Conservation (phyloP, 2,329 filamentous ascomycete genomes). For the Volutella citrinella region DNA sequence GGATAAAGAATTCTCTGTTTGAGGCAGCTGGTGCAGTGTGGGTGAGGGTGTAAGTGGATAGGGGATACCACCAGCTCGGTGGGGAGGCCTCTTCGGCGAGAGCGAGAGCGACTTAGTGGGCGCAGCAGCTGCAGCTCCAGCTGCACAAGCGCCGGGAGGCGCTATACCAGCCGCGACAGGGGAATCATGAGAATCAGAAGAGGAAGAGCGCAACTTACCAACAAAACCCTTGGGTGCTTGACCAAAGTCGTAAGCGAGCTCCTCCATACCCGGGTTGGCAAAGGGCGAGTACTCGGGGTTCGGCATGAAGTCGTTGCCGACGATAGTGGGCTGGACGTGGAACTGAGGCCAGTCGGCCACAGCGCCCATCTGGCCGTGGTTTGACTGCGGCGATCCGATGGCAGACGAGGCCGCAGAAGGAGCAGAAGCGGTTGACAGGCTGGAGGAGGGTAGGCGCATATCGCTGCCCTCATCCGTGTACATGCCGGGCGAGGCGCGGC, state of each 20-base stretch:
- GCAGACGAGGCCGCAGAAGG: conserved; percentile 65
- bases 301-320: conserved; percentile 53
- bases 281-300: conserved; percentile 54
- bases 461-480: conserved; percentile 52
- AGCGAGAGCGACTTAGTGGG: too few relatives aligned
- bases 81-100: conserved; percentile 14
- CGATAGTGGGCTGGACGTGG: conserved; percentile 60
- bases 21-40: background rate
- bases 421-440: conserved; percentile 58
- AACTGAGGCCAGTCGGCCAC: conserved; percentile 58
- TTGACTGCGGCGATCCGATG: conserved; percentile 64
- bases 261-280: conserved; percentile 47
- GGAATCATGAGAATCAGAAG: conserved; percentile 15
- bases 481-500: conserved; percentile 45
- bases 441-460: conserved; percentile 51
- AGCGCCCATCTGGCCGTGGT: conserved; percentile 54
- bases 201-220: conserved; percentile 46
- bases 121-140: too few relatives aligned
- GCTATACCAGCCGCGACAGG: conserved; percentile 6
- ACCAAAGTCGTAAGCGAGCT: conserved; percentile 49
- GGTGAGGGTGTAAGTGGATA: conserved; percentile 6
- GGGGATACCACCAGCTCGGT: too few relatives aligned
- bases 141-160: conserved; percentile 7
- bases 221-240: too few relatives aligned
- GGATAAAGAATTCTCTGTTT: conserved; percentile 1